These are phyloP conservation scores for Crithidia sp. DNA, from an alignment of 208 protist species.

Conservation along the genomic window DNA sequence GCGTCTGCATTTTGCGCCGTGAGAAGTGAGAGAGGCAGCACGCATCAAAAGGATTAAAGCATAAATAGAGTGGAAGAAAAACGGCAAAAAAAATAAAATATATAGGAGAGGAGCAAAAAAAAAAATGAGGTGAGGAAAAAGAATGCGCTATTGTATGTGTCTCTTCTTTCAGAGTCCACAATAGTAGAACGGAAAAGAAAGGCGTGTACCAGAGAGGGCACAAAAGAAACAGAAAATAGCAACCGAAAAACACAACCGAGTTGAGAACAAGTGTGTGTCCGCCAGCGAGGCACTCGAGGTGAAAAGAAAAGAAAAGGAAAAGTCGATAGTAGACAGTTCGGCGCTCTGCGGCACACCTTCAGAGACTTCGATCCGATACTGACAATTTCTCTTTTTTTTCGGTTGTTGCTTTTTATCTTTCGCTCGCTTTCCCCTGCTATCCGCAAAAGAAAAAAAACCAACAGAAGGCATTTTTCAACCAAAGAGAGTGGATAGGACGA, in stretches of 20 bases:
- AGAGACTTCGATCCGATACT: not conserved
- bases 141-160: too few relatives aligned
- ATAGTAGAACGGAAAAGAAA: not conserved
- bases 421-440: too few relatives aligned
- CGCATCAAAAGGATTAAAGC: too few relatives aligned
- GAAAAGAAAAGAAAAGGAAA: not conserved
- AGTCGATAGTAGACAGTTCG: not conserved
- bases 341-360: not conserved
- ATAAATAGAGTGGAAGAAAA: not conserved
- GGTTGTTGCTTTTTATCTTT: too few relatives aligned
- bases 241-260: not conserved
- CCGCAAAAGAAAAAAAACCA: too few relatives aligned
- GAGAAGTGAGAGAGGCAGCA: too few relatives aligned
- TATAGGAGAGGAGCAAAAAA: not conserved
- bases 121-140: slow-evolving; percentile 2
- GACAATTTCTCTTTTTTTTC: not conserved
- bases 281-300: not conserved
- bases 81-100: not conserved
- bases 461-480: too few relatives aligned
- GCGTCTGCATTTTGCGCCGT: too few relatives aligned
- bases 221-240: not conserved
- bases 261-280: not conserved
- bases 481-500: too few relatives aligned
- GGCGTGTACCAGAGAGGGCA: too few relatives aligned
- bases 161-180: too few relatives aligned